Percentiles rank a stretch among this genome's conserved stretches.
Conservation (phyloP, 2,329 filamentous ascomycete species). For the Phialophora chinensis region DNA sequence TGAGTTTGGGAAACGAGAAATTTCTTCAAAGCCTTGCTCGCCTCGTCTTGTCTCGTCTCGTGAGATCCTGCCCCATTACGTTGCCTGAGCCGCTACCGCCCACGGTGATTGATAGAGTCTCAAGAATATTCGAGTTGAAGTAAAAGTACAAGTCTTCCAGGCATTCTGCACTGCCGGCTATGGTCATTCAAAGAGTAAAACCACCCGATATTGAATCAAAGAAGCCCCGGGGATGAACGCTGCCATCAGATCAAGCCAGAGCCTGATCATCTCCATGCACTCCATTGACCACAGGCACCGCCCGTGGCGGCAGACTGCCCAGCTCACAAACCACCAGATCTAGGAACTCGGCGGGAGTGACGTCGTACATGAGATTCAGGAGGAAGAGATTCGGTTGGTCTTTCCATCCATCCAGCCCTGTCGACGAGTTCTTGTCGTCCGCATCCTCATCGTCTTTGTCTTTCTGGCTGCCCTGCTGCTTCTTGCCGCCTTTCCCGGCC, state of each 20-base stretch:
- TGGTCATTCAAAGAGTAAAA: not conserved
- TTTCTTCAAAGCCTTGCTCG: not conserved
- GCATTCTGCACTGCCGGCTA: not conserved
- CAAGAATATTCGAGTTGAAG: not conserved
- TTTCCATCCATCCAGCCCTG: conserved; percentile 59
- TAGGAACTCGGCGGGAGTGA: conserved; percentile 85
- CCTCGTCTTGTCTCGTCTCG: not conserved
- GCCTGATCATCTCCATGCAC: conserved; percentile 39
- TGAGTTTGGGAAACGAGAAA: not conserved
- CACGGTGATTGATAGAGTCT: not conserved
- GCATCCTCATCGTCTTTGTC: conserved; percentile 40
- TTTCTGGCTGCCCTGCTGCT: conserved; percentile 41
- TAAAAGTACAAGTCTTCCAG: not conserved
- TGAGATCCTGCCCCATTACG: not conserved
- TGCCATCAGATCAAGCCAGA: conserved; percentile 23
- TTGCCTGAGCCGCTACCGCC: not conserved
- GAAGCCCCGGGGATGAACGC: not conserved
- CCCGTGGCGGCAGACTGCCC: conserved; percentile 82
- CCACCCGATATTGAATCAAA: not conserved
- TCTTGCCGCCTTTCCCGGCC: conserved; percentile 25
- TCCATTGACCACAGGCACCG: conserved; percentile 70
- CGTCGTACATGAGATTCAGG: conserved; percentile 84
- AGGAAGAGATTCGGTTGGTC: conserved; percentile 67
- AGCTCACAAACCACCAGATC: conserved; percentile 90
- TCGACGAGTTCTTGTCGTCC: conserved; percentile 38